These are phyloP conservation scores for Leishmania arabica DNA, from an alignment of 208 protist genomes.

Conservation along the genomic window DNA sequence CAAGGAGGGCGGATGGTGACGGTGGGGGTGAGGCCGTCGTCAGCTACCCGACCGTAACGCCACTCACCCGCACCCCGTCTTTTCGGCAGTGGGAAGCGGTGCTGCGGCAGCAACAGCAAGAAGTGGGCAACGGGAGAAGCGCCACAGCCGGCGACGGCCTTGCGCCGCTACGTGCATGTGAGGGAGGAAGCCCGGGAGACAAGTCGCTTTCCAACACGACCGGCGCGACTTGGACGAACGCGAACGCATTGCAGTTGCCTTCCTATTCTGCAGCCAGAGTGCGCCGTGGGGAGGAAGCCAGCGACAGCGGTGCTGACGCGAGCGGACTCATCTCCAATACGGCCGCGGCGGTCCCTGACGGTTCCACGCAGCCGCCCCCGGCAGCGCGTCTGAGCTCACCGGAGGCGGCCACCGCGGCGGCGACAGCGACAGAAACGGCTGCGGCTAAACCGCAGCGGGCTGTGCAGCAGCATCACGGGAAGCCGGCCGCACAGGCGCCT, in stretches of 20 bases:
- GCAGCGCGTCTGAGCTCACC: not conserved
- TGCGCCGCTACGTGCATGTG: not conserved
- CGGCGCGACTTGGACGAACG: not conserved
- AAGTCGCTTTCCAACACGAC: not conserved
- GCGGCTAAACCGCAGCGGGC: not conserved
- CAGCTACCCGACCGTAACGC: slow-evolving; percentile 1
- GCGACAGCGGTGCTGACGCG: not conserved
- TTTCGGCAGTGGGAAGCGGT: slow-evolving; percentile 23
- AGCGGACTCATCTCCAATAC: not conserved
- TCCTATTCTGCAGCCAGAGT: not conserved
- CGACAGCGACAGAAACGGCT: no score
- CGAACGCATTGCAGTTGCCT: not conserved
- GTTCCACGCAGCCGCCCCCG: not conserved
- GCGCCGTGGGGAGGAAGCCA: not conserved
- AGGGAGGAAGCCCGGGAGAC: not conserved
- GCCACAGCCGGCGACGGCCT: not conserved
- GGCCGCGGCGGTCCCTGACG: not conserved
- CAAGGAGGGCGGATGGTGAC: not conserved
- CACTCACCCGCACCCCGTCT: slow-evolving; percentile 25
- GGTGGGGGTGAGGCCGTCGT: not conserved
- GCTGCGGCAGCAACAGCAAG: not conserved
- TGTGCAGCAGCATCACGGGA: not conserved
- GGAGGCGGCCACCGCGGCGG: not conserved
- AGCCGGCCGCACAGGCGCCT: not conserved
- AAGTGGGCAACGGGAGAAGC: not conserved